Conservation (phyloP, 2,329 filamentous ascomycete genomes). For the Metarhizium humberi region DNA sequence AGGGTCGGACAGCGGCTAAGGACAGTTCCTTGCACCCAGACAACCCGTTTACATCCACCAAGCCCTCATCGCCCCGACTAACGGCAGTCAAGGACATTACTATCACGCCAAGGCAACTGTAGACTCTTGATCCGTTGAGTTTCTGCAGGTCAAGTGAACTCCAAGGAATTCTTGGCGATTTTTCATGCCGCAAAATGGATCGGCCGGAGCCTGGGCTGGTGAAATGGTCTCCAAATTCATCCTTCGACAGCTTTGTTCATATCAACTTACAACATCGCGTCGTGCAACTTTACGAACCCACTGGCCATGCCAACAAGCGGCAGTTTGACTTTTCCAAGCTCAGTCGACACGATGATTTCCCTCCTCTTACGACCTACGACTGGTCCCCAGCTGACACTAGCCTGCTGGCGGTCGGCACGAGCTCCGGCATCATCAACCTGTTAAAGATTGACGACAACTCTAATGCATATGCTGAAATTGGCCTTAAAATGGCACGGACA, state of each 20-base stretch:
- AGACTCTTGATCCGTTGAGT: too few relatives aligned
- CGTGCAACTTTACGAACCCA: constrained; percentile 54
- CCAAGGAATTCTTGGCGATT: not conserved
- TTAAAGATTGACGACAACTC: constrained; percentile 63
- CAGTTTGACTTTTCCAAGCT: constrained; percentile 48
- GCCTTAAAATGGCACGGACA: constrained; percentile 64
- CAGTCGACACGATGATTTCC: constrained; percentile 53
- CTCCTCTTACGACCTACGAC: constrained; percentile 55
- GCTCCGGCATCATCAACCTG: constrained; percentile 66
- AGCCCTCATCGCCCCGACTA: not conserved
- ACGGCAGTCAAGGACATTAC: not conserved
- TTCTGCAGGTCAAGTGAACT: not conserved
- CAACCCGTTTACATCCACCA: not conserved
- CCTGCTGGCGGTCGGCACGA: constrained; percentile 66
- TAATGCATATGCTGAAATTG: constrained; percentile 55
- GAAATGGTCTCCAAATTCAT: constrained; percentile 55
- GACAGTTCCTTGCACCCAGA: not conserved
- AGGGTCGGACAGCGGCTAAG: constrained; percentile 5
- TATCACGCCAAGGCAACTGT: not conserved
- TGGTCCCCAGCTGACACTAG: constrained; percentile 55
- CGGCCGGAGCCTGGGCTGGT: constrained; percentile 54
- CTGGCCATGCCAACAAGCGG: constrained; percentile 46
- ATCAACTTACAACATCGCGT: constrained; percentile 55
- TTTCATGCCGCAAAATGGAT: constrained; percentile 31
- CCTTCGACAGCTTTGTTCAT: constrained; percentile 52